Evolutionary conservation across 169 alveolate species (phyloP), one percentile per base, ranked within the genome.

Genomic region (Plasmodium coatneyi): DNA sequence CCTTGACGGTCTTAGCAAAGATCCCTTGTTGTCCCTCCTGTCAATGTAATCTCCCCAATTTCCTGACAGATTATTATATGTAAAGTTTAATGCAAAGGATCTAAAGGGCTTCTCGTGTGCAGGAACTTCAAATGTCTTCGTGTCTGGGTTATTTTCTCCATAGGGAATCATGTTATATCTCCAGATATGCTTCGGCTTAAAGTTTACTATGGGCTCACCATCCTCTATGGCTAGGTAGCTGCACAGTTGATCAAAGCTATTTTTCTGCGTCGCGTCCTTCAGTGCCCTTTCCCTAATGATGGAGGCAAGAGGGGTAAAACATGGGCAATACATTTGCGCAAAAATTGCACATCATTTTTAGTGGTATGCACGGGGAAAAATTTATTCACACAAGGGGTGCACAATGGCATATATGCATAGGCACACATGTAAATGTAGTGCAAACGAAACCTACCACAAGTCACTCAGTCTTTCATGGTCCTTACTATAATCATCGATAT

Each of bases 11-110:
- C 98, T 92, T 95, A 97, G 76, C 76, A 96, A 78, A n/a, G 98
- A 96, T 74, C 92, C 95, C 87, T 97, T 97, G 96, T 97, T 97
- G 81, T 97, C 98, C 74, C 96, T 97, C 89, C 98, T 96, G 93
- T 97, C 95, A 79, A 97, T 91, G 90, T 97, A 97, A 92, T 97
- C 98, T 82, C 98, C 98, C 98, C 98, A 97, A 95, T 96, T 96
- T 71, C 98, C 98, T 14, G 98, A 97, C 56, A 96, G 96, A 93
- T 97, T 97, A 95, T 97, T 97, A 95, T 96, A 95, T 46, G 98
- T 97, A 91, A 97, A 97, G 94, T 96, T 96, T 86, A 97, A 94
- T 36, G 98, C 98, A 93, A 97, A 92, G 60, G 98, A 95, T 71
- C 98, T 94, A 36, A 96, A 95, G 12, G 98, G 98, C 95, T 96